Conservation (phyloP, 164 flowering plant species). For the Stephania yunnanensis region DNA sequence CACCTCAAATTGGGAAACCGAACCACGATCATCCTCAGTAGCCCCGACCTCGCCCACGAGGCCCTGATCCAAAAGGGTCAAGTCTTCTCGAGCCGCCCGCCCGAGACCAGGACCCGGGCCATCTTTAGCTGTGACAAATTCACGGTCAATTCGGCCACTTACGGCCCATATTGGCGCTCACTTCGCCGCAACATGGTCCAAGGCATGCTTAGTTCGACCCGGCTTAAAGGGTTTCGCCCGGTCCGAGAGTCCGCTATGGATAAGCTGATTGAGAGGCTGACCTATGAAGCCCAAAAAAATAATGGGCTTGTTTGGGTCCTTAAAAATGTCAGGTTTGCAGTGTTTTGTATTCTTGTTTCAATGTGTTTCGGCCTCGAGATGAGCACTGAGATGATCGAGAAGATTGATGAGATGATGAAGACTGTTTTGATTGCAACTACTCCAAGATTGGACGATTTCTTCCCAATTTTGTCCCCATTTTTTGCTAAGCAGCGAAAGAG, state of each 20-base stretch:
- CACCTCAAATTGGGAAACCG: conserved; percentile 76
- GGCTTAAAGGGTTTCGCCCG: conserved; percentile 45
- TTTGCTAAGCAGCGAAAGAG: conserved; percentile 57
- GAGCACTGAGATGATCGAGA: conserved; percentile 49
- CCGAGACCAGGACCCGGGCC: conserved; percentile 69
- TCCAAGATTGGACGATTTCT: conserved; percentile 73
- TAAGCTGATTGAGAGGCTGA: conserved; percentile 38
- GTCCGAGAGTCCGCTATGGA: conserved; percentile 64
- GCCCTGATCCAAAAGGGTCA: conserved; percentile 59
- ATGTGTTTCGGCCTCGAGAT: conserved; percentile 92
- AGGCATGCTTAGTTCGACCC: conserved; percentile 55
- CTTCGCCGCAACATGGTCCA: conserved; percentile 91
- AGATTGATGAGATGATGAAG: conserved; percentile 65
- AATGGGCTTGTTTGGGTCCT: conserved; percentile 66
- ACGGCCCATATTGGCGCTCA: conserved; percentile 88
- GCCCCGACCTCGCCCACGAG: conserved; percentile 56
- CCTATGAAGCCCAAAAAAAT: conserved; percentile 41
- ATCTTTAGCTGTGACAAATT: conserved; percentile 83
- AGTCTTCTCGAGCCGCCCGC: conserved; percentile 62
- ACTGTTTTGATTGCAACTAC: conserved; percentile 47
- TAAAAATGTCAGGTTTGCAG: conserved; percentile 68
- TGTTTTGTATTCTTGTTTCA: conserved; percentile 64
- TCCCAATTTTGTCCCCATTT: conserved; percentile 68
- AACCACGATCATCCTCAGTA: conserved; percentile 57
- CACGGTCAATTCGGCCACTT: conserved; percentile 77